Percentiles rank a stretch among this genome's conserved stretches.
These are phyloP conservation scores for Zymoseptoria ardabiliae DNA, from an alignment of 2,329 filamentous ascomycete species.

Conservation along the genomic window DNA sequence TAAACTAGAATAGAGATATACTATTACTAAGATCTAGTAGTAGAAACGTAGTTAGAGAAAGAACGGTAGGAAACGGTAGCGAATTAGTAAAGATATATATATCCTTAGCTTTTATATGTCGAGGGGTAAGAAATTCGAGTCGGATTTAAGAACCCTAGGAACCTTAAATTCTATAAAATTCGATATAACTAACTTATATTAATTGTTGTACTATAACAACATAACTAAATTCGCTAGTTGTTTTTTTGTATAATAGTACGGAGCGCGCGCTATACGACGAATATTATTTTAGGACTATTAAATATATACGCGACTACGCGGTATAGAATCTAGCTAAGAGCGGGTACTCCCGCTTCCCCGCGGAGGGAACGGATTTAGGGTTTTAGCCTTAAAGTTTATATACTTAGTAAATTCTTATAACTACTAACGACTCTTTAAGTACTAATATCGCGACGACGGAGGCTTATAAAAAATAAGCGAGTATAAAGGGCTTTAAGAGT, in stretches of 20 bases:
- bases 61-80: too few relatives aligned
- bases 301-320: neutral
- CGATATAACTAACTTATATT: neutral
- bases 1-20: too few relatives aligned
- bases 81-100: neutral
- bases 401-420: neutral
- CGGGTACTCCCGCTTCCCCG: neutral
- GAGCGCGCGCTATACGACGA: neutral
- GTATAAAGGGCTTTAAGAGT: too few relatives aligned
- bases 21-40: too few relatives aligned
- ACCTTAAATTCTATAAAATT: neutral
- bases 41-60: too few relatives aligned
- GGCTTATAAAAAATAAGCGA: too few relatives aligned
- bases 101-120: neutral
- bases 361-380: neutral
- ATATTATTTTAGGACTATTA: neutral
- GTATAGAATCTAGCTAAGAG: neutral
- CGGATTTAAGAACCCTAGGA: neutral
- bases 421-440: neutral
- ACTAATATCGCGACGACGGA: neutral
- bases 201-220: neutral
- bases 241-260: neutral
- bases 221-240: neutral
- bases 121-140: neutral
- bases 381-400: neutral